Conservation (phyloP, 805 yeast genomes). For the Monosporozyma aerobia region DNA sequence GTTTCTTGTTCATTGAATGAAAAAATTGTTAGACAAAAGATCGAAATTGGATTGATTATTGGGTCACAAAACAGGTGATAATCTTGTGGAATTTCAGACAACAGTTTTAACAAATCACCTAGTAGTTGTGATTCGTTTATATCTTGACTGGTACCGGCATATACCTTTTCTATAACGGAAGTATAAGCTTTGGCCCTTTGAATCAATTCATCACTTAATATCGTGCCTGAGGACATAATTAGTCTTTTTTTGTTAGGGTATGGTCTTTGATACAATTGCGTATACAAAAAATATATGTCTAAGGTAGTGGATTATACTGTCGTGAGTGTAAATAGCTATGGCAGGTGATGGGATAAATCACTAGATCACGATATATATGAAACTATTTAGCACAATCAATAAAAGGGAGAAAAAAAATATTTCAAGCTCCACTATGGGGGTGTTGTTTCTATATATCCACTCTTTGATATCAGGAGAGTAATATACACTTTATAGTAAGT, state of each 20-base stretch:
- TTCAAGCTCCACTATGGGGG: not conserved
- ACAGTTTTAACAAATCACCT: conserved; percentile 33
- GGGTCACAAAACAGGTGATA: conserved; percentile 52
- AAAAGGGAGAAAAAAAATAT: not conserved
- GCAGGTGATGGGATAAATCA: not conserved
- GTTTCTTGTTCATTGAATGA: conserved; percentile 45
- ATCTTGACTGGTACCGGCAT: conserved; percentile 20
- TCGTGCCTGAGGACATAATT: not conserved
- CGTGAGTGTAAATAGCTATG: not conserved
- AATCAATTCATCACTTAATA: not conserved
- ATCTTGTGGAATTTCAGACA: conserved; percentile 24
- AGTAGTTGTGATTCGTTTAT: conserved; percentile 27
- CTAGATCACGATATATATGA: not conserved
- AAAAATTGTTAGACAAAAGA: conserved; percentile 49
- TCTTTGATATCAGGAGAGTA: not conserved
- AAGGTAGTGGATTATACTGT: not conserved
- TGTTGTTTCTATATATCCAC: not conserved
- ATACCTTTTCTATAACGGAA: conserved; percentile 22
- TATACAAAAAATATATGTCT: not conserved
- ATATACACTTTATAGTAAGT: not conserved
- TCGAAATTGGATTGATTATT: conserved; percentile 38
- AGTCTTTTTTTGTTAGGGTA: not conserved
- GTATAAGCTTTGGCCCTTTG: conserved; percentile 13
- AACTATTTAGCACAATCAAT: not conserved
- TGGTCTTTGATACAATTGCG: not conserved